Evolutionary conservation across 352 stramenopile genomes (phyloP), one percentile per base, ranked within the genome.

Genomic region (Pythium chondricola): DNA sequence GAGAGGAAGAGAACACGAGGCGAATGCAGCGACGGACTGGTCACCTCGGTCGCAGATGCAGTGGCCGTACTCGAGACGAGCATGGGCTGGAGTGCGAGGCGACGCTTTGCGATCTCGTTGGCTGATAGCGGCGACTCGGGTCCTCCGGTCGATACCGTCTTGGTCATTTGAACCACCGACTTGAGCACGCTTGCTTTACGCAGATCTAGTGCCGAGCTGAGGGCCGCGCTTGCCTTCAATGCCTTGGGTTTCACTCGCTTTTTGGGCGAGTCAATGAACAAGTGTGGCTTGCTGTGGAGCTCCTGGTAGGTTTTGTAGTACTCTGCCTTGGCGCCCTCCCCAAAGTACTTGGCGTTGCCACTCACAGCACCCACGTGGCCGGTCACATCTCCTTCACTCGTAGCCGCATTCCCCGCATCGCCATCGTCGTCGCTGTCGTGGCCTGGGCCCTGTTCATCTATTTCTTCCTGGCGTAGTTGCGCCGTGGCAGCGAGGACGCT

Each of bases 301-400:
- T 79, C 69, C 8, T 65, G 53, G 42, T 83, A 85, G 36, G 61
- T 69, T 24, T 67, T 73, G 46, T 85, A 85, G 65, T 81, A 85
- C 3, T 62, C 61, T 6, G 39, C 38, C 7, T 74, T 69, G 1
- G 73, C 73, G 1, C 43, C 59, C 0, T 46, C 31, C 0, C 70
- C 73, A 56, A 85, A 85, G 41, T 85, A 85, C 36, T 82, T 85
- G 24, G 57, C 44, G 2, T 32, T 33, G 1, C 47, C 40, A 2
- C 24, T 30, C 2, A 42, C 16, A 5, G 18, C 17, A 27, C 8
- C 14, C 6, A 30, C 32, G 20, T 41, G 22, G 17, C 31, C 17
- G 1, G 29, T 32, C 16, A n/a, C 26, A 13, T 18, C 3, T 2
- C 29, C 29, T 3, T 25, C 43, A 32, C 11, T 38, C 14, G 13